Evolutionary conservation across 2,329 filamentous ascomycete species (phyloP).

Genomic region (Cephalotrichum gorgonifer): DNA sequence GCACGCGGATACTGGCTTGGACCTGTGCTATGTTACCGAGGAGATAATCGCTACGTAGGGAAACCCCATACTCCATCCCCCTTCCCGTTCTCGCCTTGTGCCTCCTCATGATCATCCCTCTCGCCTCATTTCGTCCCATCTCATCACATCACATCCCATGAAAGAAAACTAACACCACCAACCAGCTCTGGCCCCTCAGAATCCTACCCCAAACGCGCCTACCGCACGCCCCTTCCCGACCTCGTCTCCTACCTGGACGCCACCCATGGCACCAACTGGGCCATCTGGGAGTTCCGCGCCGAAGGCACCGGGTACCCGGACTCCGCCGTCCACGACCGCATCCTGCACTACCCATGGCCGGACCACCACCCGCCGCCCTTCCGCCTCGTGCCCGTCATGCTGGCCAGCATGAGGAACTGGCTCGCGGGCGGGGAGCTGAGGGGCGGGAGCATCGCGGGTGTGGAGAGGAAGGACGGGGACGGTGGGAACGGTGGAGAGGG

Average conservation of each 20-base stretch:
- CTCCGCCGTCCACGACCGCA: slow-evolving; percentile 70
- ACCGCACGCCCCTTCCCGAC: slow-evolving; percentile 83
- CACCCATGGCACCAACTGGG: slow-evolving; percentile 77
- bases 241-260: slow-evolving; percentile 81
- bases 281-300: slow-evolving; percentile 95
- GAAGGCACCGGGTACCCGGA: slow-evolving; percentile 96
- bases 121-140: slow-evolving; percentile 66
- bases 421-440: slow-evolving; percentile 40
- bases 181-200: slow-evolving; percentile 81
- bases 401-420: slow-evolving; percentile 92
- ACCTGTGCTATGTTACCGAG: slow-evolving; percentile 91
- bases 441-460: slow-evolving; percentile 10
- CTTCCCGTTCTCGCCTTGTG: slow-evolving; percentile 84
- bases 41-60: slow-evolving; percentile 55
- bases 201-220: slow-evolving; percentile 82
- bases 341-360: slow-evolving; percentile 90
- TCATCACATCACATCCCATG: neutral
- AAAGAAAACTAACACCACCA: neutral
- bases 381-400: slow-evolving; percentile 72
- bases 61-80: slow-evolving; percentile 14
- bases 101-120: slow-evolving; percentile 82
- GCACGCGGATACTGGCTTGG: slow-evolving; percentile 79
- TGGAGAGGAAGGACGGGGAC: slow-evolving; percentile 11
- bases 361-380: slow-evolving; percentile 97
- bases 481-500: neutral